A percentile compares a stretch with the other conserved stretches of the same genome.
Evolutionary conservation across 306 rosid genomes (phyloP).

Genomic region (Inga leiocalycina): DNA sequence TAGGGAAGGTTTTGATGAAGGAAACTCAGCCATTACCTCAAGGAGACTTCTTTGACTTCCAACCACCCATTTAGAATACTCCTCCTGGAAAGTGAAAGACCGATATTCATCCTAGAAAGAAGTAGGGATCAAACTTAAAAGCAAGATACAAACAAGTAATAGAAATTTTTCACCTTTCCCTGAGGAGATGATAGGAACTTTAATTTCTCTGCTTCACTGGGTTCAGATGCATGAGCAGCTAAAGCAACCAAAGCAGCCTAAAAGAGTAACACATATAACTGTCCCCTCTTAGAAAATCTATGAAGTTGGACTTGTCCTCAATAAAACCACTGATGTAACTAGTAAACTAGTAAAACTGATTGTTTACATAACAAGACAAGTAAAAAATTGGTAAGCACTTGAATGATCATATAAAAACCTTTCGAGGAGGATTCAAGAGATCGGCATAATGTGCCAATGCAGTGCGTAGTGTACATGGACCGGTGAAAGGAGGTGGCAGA

Average conservation of each 20-base stretch:
- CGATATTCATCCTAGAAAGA: neutral
- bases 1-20: slow-evolving; percentile 69
- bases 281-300: neutral
- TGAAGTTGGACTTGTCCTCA: neutral
- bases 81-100: slow-evolving; percentile 48
- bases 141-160: neutral
- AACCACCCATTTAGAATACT: slow-evolving; percentile 68
- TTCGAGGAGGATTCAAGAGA: slow-evolving; percentile 65
- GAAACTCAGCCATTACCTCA: slow-evolving; percentile 75
- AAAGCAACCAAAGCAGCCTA: slow-evolving; percentile 70
- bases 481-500: slow-evolving; percentile 87
- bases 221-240: slow-evolving; percentile 67
- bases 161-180: slow-evolving; percentile 58
- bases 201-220: slow-evolving; percentile 61
- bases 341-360: neutral
- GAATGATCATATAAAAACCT: slow-evolving; percentile 43
- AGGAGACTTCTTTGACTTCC: slow-evolving; percentile 74
- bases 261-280: neutral
- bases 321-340: slow-evolving; percentile 1
- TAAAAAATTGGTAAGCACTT: neutral
- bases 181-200: slow-evolving; percentile 62
- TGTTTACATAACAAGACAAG: neutral
- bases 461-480: slow-evolving; percentile 61
- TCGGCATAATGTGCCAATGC: slow-evolving; percentile 68
- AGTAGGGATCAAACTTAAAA: neutral